These are phyloP conservation scores for Rhodotorula mucilaginosa DNA, from an alignment of 1,284 basidiomycete species.

Conservation along the genomic window DNA sequence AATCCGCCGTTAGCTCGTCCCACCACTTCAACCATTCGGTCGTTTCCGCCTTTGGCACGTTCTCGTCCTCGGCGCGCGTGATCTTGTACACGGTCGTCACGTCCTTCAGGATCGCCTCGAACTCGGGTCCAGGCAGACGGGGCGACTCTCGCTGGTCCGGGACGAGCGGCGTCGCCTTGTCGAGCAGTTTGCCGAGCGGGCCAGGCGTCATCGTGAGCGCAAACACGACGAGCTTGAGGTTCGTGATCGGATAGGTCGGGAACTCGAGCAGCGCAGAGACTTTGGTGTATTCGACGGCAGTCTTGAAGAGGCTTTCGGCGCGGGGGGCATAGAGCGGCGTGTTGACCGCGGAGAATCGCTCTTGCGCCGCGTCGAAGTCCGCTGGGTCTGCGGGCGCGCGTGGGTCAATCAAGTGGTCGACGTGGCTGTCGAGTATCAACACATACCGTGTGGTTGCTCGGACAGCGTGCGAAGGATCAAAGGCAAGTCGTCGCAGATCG, in stretches of 20 bases:
- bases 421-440: background rate
- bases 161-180: background rate
- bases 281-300: conserved; percentile 24
- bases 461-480: conserved; percentile 1
- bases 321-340: conserved; percentile 17
- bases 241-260: conserved; percentile 32
- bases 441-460: background rate
- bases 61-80: conserved; percentile 17
- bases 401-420: too few species aligned
- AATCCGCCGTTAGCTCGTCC: conserved; percentile 20
- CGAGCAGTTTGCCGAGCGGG: conserved; percentile 9
- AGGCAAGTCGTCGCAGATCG: conserved; percentile 2
- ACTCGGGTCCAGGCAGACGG: conserved; percentile 4
- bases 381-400: conserved; percentile 3
- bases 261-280: conserved; percentile 24
- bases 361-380: conserved; percentile 20
- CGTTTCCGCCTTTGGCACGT: conserved; percentile 3
- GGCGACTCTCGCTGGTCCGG: background rate
- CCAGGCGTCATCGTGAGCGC: conserved; percentile 32
- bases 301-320: conserved; percentile 14
- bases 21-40: conserved; percentile 21
- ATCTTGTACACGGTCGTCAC: conserved; percentile 20
- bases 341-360: conserved; percentile 19
- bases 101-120: conserved; percentile 22
- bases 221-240: conserved; percentile 26